Base-by-base conservation (phyloP, 768 basidiomycete species). In the Suillus hirtellus region DNA sequence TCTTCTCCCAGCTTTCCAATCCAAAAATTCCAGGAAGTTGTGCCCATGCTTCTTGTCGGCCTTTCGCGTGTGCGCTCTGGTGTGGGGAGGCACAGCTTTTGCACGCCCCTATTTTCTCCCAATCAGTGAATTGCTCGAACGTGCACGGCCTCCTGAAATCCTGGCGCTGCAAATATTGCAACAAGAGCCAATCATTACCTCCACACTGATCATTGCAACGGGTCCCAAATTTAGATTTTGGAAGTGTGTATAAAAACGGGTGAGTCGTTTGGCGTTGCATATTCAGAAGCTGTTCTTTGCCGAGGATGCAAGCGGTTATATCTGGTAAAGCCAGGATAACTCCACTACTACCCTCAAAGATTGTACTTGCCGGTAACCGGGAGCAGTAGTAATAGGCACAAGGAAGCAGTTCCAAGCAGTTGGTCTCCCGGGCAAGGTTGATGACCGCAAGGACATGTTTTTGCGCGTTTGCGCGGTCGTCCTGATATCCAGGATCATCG, bases 371-470 rank as follows among this genome's bases (percentile, higher is more conserved):
- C 8, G 59, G 21, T 2, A 60, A n/a, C 17, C 59, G 59, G 56
- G 60, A 40, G n/a, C 58, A 61, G 56, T 37, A 61, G 56, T 61
- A 61, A 49, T 59, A 58, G 17, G 58, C 60, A n/a, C 34, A 54
- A 21, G 60, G 60, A 40, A 61, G 38, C 15, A 61, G 19, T 31
- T 58, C 53, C 34, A 35, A 42, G 35, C 34, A 54, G 19, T 60
- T 54, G 42, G 11, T 61, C 35, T 61, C 60, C 24, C 60, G 34
- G 8, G 60, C 60, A 56, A 61, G 5, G 10, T 61, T 60, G 58
- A 61, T 54, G 40, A 61, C 21, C 19, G 60, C 47, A 21, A 61
- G 53, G 31, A 12, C 52, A n/a, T 53, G 11, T 34, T 3, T 10
- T 34, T 53, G 52, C n/a, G 43, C 38, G 1, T 4, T 50, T 24